Conservation (phyloP, 495 filamentous ascomycete genomes). For the Corynascus novoguineensis region DNA sequence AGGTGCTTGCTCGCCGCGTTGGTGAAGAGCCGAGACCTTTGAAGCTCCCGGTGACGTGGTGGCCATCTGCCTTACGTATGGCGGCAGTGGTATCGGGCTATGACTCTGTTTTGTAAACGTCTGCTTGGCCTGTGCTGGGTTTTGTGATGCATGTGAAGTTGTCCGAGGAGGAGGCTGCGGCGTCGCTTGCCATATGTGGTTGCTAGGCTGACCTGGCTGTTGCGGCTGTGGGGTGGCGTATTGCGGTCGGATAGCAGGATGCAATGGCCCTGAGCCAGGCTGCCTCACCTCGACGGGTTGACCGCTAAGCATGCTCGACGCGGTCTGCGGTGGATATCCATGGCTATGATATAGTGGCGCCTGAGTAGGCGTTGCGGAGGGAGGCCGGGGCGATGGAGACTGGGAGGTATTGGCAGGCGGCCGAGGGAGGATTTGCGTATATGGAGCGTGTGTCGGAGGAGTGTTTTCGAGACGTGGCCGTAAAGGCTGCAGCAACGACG, state of each 20-base stretch:
- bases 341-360: slow-evolving; percentile 8
- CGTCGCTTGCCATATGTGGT: slow-evolving; percentile 20
- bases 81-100: slow-evolving; percentile 31
- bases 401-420: slow-evolving; percentile 1
- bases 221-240: slow-evolving; percentile 35
- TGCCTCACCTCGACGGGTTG: slow-evolving; percentile 16
- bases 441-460: slow-evolving; percentile 16
- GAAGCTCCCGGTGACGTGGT: not conserved
- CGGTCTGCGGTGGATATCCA: slow-evolving; percentile 8
- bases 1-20: slow-evolving; percentile 10
- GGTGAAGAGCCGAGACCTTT: slow-evolving; percentile 15
- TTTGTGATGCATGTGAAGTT: not conserved
- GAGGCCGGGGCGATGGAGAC: not conserved
- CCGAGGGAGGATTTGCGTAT: slow-evolving; percentile 16
- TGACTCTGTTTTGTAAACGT: slow-evolving; percentile 28
- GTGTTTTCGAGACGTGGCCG: slow-evolving; percentile 16
- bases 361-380: slow-evolving; percentile 4
- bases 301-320: slow-evolving; percentile 5
- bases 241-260: slow-evolving; percentile 44
- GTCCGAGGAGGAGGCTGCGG: slow-evolving; percentile 5
- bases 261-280: slow-evolving; percentile 26
- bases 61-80: slow-evolving; percentile 25
- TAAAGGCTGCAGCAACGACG: slow-evolving; percentile 18
- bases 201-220: slow-evolving; percentile 4
- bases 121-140: slow-evolving; percentile 1